phyloP scores from a whole-genome alignment of 371 early-diverging fungal genomes.

The Thermomucor indicae-seudaticae region DNA sequence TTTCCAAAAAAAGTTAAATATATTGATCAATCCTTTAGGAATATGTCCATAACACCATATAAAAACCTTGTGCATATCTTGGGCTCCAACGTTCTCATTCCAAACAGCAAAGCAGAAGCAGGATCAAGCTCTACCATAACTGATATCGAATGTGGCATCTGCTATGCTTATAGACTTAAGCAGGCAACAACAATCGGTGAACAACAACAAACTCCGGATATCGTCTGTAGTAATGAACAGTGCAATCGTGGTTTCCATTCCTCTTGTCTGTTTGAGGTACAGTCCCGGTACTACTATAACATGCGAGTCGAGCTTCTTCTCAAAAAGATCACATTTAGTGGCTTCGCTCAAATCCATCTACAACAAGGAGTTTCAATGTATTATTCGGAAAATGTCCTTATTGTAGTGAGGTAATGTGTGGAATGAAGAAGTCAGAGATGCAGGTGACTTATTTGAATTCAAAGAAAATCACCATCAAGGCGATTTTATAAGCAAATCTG shows the following conservation, averaged over 20 bases:
- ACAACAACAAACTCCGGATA: conserved; percentile 23
- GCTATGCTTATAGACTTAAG: conserved; percentile 36
- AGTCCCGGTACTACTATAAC: too few species aligned
- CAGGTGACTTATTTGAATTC: not conserved
- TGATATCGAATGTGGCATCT: conserved; percentile 42
- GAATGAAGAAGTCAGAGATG: not conserved
- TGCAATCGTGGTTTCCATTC: conserved; percentile 42
- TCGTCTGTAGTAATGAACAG: conserved; percentile 22
- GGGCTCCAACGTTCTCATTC: not conserved
- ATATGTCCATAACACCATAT: not conserved
- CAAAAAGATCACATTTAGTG: conserved; percentile 14
- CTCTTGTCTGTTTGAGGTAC: conserved; percentile 34
- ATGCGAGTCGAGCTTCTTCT: not conserved
- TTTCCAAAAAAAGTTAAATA: not conserved
- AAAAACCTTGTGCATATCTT: conserved; percentile 2
- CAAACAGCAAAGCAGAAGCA: not conserved
- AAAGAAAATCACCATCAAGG: conserved; percentile 39
- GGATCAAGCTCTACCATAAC: not conserved
- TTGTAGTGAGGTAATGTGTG: conserved; percentile 32
- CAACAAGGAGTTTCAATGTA: conserved; percentile 33
- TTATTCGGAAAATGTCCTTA: conserved; percentile 45
- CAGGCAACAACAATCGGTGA: not conserved
- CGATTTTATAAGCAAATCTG: conserved; percentile 21
- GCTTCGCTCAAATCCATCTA: conserved; percentile 32
- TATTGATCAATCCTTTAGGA: conserved; percentile 2